Evolutionary conservation across 2,329 filamentous ascomycete genomes (phyloP).

Genomic region (Epicoccum nigrum): DNA sequence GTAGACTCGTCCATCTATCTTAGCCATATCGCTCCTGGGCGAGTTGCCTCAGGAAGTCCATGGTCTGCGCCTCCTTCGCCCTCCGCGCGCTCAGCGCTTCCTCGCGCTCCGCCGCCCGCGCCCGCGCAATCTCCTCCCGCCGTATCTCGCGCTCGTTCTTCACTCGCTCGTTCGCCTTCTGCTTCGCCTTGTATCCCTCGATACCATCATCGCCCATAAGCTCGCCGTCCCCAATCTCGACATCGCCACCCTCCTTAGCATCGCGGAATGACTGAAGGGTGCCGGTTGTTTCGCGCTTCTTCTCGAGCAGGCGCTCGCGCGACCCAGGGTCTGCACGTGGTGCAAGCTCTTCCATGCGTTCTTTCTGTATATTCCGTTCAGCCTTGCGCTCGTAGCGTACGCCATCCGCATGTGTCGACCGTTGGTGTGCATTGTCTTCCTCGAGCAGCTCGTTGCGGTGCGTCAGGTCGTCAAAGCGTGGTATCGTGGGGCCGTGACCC

Average conservation of each 20-base stretch:
- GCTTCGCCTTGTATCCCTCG: conserved; percentile 69
- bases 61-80: conserved; percentile 81
- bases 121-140: conserved; percentile 79
- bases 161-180: conserved; percentile 68
- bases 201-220: conserved; percentile 76
- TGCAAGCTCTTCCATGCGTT: conserved; percentile 77
- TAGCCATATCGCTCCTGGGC: conserved; percentile 71
- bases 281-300: conserved; percentile 74
- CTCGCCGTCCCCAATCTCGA: conserved; percentile 73
- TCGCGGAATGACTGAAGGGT: conserved; percentile 76
- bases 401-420: conserved; percentile 53
- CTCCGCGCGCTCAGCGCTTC: conserved; percentile 72
- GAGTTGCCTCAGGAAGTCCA: conserved; percentile 79
- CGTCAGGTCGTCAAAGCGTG: conserved; percentile 75
- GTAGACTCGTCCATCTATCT: conserved; percentile 39
- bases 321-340: conserved; percentile 85
- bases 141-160: conserved; percentile 85
- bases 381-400: conserved; percentile 66
- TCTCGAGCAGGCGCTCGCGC: conserved; percentile 84
- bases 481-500: conserved; percentile 65
- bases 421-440: conserved; percentile 60
- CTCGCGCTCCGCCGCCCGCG: conserved; percentile 78
- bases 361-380: conserved; percentile 71
- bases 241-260: conserved; percentile 65
- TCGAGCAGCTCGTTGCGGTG: conserved; percentile 65